Evolutionary conservation across 2,329 filamentous ascomycete genomes (phyloP), one percentile per base, ranked within the genome.

Genomic region (Colletotrichum destructivum): DNA sequence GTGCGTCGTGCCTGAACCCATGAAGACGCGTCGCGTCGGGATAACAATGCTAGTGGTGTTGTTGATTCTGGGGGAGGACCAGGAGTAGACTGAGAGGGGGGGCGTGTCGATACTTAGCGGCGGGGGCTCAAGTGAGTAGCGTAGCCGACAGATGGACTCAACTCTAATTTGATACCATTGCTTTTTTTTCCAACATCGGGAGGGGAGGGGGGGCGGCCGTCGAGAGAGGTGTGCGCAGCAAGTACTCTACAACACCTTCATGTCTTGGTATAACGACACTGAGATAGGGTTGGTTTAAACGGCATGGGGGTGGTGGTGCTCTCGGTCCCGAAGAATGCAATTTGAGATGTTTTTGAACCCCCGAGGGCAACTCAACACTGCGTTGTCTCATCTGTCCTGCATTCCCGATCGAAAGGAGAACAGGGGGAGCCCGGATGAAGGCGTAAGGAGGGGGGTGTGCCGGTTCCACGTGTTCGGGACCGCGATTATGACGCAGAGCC

Each of bases 261-360:
- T 35, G 59, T 51, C 63, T 60, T 15, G 26, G 16, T 31, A 31
- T 60, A 47, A 23, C 23, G 12, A 38, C 60, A 40, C 60, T n/a
- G 31, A n/a, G 42, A 52, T 21, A 52, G 60, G 60, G 46, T 60
- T 31, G 57, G 11, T 44, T 13, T 69, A 59, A 49, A 23, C 38
- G 64, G 16, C 15, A 63, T 38, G 38, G 38, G 49, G 7, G 35
- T n/a, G 12, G 35, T 46, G 16, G 15, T 38, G 8, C 2, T 40
- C 52, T 40, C 42, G 42, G n/a, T 23, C 40, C 59, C 59, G 65
- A 69, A 59, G 65, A 71, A 63, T 69, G 69, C 15, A 35, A 71
- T 69, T 60, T 69, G 69, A 69, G 69, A 64, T 69, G 65, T 62
- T 68, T n/a, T 35, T 38, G 46, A 69, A 71, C 64, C 69, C 69